A percentile compares a stretch with the other conserved stretches of the same genome.
These are phyloP conservation scores for Paracoccidioides lutzii DNA, from an alignment of 2,329 filamentous ascomycete species.

Conservation along the genomic window DNA sequence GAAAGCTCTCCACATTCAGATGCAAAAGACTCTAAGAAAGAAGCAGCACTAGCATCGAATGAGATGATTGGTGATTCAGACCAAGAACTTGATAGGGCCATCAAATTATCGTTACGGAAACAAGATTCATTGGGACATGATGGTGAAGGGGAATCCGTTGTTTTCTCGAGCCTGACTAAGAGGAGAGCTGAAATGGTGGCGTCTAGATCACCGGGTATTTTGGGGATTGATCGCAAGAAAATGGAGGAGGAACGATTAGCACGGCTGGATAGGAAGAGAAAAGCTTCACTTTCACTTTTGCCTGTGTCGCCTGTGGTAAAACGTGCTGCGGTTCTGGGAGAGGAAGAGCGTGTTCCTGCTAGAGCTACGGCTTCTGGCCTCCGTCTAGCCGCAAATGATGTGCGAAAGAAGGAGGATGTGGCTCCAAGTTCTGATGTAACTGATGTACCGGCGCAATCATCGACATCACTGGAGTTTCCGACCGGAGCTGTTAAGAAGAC, in stretches of 20 bases:
- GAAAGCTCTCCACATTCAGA: conserved; percentile 7
- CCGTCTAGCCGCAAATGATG: background rate
- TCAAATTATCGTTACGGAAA: conserved; percentile 18
- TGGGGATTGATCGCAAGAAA: conserved; percentile 57
- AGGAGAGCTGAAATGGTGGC: conserved; percentile 7
- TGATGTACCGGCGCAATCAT: background rate
- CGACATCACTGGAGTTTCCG: conserved; percentile 33
- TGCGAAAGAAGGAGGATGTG: background rate
- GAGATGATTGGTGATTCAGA: background rate
- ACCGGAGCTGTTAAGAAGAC: conserved; percentile 67
- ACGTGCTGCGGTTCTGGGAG: background rate
- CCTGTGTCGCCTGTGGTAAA: conserved; percentile 21
- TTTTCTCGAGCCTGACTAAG: background rate
- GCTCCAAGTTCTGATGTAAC: background rate
- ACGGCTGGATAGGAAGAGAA: conserved; percentile 48
- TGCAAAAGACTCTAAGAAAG: background rate
- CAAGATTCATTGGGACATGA: background rate
- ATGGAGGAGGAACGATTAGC: conserved; percentile 79
- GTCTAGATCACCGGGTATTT: conserved; percentile 22
- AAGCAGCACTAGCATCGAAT: background rate
- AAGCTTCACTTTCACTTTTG: conserved; percentile 32
- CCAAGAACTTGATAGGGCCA: conserved; percentile 14
- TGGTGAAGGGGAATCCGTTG: background rate
- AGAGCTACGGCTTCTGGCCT: background rate
- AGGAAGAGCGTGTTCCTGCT: background rate